Base-by-base conservation (phyloP, 202 grass and related monocot genomes). In the Brachypodium distachyon region DNA sequence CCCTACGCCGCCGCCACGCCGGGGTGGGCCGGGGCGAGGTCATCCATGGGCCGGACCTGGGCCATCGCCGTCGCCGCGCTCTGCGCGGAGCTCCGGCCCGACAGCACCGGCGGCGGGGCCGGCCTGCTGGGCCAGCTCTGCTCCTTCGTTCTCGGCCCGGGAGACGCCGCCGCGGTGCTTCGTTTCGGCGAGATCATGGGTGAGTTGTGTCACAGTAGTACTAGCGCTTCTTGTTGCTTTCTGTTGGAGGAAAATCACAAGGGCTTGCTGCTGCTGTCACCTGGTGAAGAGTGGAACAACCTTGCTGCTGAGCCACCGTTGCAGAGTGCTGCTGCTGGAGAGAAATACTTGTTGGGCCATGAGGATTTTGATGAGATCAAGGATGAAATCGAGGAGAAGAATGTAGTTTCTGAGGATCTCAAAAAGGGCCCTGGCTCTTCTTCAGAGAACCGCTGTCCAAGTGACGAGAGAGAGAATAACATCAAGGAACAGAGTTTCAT, bases 11-110 rank as follows among this genome's bases (percentile, higher is more conserved):
- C 81, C 62, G 11, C 37, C 34, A 65, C 81, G n/a, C 66, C 73
- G 26, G 58, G 67, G 9, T n/a, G 33, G 78, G 50, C 64, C 1
- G 82, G 72, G 40, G 51, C 10, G 32, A 43, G 79, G 17, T 90
- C 66, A n/a, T 18, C 82, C n/a, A n/a, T 94, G n/a, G 82, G 91
- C 6, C 73, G 72, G 68, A 94, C 89, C 47, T 92, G 80, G 70
- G 27, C 75, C 79, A 69, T 94, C 68, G 85, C 85, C 39, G 73
- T 98, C 48, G 59, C 76, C 76, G 49, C 80, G 42, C 89, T 98
- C 67, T 76, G 79, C 23, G 50, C 80, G 42, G 74, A 80, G 71
- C 80, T 82, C 22, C n/a, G 13, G 7, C 68, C 74, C 0, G 46
- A 78, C 25, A n/a, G n/a, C n/a, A n/a, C n/a, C n/a, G 74, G 22